Conservation (phyloP, 192 early-diverging fungal species). For the Linderina pennispora region DNA sequence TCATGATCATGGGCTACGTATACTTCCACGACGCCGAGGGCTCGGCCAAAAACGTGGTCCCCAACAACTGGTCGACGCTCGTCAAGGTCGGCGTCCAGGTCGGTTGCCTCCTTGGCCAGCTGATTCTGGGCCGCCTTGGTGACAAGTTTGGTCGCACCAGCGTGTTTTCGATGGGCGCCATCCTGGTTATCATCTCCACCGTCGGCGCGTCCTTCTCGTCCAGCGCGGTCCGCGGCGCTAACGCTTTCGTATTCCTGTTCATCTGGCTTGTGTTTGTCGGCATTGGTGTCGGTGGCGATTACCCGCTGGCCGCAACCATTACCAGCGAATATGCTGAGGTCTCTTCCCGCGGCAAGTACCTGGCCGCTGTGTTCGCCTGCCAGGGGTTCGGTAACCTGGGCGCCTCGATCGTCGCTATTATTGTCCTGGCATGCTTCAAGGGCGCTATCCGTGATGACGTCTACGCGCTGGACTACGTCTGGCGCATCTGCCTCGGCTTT, state of each 20-base stretch:
- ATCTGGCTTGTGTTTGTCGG: conserved; percentile 84
- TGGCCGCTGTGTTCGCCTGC: conserved; percentile 82
- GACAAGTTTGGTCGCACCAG: conserved; percentile 80
- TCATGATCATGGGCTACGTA: conserved; percentile 69
- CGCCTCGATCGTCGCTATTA: conserved; percentile 62
- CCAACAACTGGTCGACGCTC: conserved; percentile 58
- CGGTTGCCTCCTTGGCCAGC: conserved; percentile 85
- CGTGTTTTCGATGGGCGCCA: conserved; percentile 78
- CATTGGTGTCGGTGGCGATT: conserved; percentile 87
- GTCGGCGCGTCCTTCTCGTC: conserved; percentile 65
- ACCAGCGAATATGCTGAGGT: conserved; percentile 81
- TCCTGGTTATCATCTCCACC: conserved; percentile 78
- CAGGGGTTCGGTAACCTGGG: conserved; percentile 79
- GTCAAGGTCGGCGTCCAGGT: conserved; percentile 76
- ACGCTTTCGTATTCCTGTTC: conserved; percentile 56
- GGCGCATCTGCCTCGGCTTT: conserved; percentile 76
- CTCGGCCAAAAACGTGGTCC: conserved; percentile 32
- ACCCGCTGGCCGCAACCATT: conserved; percentile 86
- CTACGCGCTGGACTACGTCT: conserved; percentile 69
- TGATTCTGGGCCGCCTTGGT: conserved; percentile 74
- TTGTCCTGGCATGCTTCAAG: conserved; percentile 62
- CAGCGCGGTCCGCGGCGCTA: conserved; percentile 52
- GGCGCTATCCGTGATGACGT: conserved; percentile 50
- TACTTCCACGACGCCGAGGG: conserved; percentile 39
- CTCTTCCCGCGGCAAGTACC: conserved; percentile 73